Evolutionary conservation across 148 eudicot genomes (phyloP), one percentile per base, ranked within the genome.

Genomic region (Rhododendron henanense): DNA sequence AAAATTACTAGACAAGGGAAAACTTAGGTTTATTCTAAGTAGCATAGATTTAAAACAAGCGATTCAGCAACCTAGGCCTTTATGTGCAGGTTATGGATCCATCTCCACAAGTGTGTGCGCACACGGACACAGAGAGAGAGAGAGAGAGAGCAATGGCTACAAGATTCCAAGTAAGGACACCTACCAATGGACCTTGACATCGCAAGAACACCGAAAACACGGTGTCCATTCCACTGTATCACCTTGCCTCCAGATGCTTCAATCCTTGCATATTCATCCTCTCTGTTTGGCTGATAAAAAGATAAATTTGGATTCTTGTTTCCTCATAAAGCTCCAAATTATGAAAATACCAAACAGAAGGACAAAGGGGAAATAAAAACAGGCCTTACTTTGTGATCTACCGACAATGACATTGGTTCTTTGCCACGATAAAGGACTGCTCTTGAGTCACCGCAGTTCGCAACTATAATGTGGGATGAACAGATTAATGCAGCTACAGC

Each of bases 381-480:
- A 73, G 47, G 78, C 61, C 88, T 84, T 90, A 92, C 96, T 84
- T 93, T 93, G 83, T 93, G 95, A 89, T 93, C 95, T 23, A 85
- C 79, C 3, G 95, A 93, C 77, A 93, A 87, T 57, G 94, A 86
- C 81, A 91, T 88, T 23, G 94, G 89, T 87, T 90, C 90, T 89
- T 93, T 93, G 83, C 92, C 96, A 83, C 96, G 96, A 81, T 91
- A 93, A 19, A 93, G 96, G 81, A 93, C 94, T 23, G 96, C 96
- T 84, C 96, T 90, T n/a, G 96, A 93, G 87, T 93, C 95, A 81
- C 95, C 95, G 55, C 94, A 91, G 63, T 93, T 93, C 51, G 95
- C 93, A 89, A 93, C 94, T 73, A 93, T 85, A 48, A 93, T 88
- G 86, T 93, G 96, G 28, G 93, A 90, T 53, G 96, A 91, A 86